phyloP scores from a whole-genome alignment of 306 rosid genomes.

The Oxytropis ochrocephala region DNA sequence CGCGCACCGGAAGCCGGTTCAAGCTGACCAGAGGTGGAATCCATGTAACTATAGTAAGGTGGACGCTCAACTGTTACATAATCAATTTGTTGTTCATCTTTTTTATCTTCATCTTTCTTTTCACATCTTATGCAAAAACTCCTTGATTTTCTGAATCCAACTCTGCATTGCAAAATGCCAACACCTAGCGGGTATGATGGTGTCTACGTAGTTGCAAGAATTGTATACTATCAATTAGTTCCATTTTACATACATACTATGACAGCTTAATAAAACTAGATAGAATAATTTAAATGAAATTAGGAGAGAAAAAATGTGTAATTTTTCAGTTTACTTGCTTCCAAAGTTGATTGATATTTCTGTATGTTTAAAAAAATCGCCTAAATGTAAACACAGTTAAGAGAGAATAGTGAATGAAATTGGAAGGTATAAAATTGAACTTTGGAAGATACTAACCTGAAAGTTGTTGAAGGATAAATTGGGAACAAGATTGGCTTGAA shows the following conservation, averaged over 20 bases:
- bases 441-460: conserved; percentile 40
- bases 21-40: conserved; percentile 88
- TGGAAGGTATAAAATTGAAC: background rate
- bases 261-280: background rate
- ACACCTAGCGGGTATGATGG: conserved; percentile 48
- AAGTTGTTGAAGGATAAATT: conserved; percentile 47
- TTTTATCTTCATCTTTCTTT: conserved; percentile 41
- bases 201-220: conserved; percentile 37
- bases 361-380: background rate
- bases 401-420: conserved; percentile 4
- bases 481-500: conserved; percentile 32
- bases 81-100: conserved; percentile 38
- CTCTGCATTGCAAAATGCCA: conserved; percentile 47
- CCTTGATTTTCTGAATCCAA: conserved; percentile 32
- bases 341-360: background rate
- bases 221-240: conserved; percentile 20
- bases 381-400: background rate
- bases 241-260: conserved; percentile 2
- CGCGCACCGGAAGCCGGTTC: conserved; percentile 99
- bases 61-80: conserved; percentile 67
- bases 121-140: conserved; percentile 59
- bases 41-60: conserved; percentile 75
- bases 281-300: background rate
- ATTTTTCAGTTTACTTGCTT: background rate
- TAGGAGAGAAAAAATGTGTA: background rate